These are phyloP conservation scores for Thymus quinquecostatus DNA, from an alignment of 257 asterid species.

Conservation along the genomic window DNA sequence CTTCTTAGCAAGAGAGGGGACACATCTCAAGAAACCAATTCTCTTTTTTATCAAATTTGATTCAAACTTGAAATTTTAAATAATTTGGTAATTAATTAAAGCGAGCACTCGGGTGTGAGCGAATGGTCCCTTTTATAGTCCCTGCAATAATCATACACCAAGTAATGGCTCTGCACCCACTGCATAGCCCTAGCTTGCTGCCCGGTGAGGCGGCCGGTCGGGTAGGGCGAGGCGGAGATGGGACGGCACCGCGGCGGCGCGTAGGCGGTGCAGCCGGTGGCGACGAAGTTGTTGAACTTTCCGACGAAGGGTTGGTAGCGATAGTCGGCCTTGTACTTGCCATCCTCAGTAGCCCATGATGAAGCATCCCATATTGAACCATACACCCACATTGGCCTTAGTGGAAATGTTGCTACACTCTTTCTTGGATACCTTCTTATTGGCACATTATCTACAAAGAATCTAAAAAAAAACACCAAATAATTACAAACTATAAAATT, in stretches of 20 bases:
- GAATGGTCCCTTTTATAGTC: slow-evolving; percentile 82
- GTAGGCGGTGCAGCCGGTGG: slow-evolving; percentile 83
- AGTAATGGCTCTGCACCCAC: slow-evolving; percentile 70
- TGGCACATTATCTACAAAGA: slow-evolving; percentile 90
- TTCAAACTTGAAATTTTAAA: not conserved
- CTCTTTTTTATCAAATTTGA: not conserved
- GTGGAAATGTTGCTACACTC: slow-evolving; percentile 68
- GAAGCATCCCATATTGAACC: slow-evolving; percentile 99
- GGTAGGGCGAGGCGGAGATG: slow-evolving; percentile 65
- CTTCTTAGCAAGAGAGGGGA: slow-evolving; percentile 41
- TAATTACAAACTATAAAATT: slow-evolving; percentile 29
- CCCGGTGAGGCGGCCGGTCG: slow-evolving; percentile 64
- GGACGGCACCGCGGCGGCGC: slow-evolving; percentile 68
- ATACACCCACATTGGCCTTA: slow-evolving; percentile 94
- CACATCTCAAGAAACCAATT: slow-evolving; percentile 47
- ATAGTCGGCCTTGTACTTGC: slow-evolving; percentile 77
- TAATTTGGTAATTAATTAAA: slow-evolving; percentile 31
- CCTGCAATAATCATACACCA: slow-evolving; percentile 74
- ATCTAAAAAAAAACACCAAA: slow-evolving; percentile 42
- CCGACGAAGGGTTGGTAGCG: slow-evolving; percentile 84
- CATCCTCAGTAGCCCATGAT: slow-evolving; percentile 90
- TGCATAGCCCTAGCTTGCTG: slow-evolving; percentile 62
- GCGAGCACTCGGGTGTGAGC: slow-evolving; percentile 79
- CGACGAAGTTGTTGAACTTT: slow-evolving; percentile 68
- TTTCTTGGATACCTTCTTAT: slow-evolving; percentile 72